Percentiles rank a stretch among this genome's conserved stretches.
Conservation (phyloP, 2,329 filamentous ascomycete species). For the Arthroderma uncinatum region DNA sequence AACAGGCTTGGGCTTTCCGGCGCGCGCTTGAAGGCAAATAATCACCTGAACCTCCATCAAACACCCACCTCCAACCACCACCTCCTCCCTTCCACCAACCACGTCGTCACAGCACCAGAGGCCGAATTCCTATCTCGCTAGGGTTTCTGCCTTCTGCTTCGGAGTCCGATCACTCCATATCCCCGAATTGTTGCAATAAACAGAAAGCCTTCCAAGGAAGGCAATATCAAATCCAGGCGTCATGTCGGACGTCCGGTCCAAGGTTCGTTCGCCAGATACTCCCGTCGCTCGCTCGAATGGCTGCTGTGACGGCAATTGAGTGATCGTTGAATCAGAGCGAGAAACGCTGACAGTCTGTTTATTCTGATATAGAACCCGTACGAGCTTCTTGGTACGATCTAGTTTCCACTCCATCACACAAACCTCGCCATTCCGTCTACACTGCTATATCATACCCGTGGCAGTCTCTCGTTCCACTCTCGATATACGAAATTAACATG, state of each 20-base stretch:
- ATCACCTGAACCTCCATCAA: too few species aligned
- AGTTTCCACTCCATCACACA: background rate
- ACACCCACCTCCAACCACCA: background rate
- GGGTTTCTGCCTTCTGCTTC: slow-evolving; percentile 29
- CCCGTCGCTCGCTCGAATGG: slow-evolving; percentile 8
- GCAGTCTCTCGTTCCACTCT: background rate
- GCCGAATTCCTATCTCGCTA: slow-evolving; percentile 21
- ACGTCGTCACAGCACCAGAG: slow-evolving; percentile 14
- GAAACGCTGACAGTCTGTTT: slow-evolving; percentile 16
- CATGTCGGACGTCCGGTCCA: slow-evolving; percentile 44
- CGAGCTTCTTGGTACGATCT: slow-evolving; percentile 81
- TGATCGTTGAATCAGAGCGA: background rate
- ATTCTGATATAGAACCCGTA: slow-evolving; percentile 64
- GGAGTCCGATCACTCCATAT: slow-evolving; percentile 17
- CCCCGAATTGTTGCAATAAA: slow-evolving; percentile 38
- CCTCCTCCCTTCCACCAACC: slow-evolving; percentile 7
- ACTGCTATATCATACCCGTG: background rate
- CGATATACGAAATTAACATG: slow-evolving; percentile 1
- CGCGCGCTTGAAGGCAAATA: slow-evolving; percentile 5
- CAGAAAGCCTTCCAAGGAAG: slow-evolving; percentile 42
- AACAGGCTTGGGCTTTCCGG: slow-evolving; percentile 1
- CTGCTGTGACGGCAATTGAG: slow-evolving; percentile 4
- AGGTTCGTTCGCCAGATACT: slow-evolving; percentile 30
- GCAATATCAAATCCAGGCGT: slow-evolving; percentile 38
- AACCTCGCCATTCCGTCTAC: background rate